Conservation (phyloP, 225 moss, liverwort and hornwort genomes). For the Thuidium tamariscinum region DNA sequence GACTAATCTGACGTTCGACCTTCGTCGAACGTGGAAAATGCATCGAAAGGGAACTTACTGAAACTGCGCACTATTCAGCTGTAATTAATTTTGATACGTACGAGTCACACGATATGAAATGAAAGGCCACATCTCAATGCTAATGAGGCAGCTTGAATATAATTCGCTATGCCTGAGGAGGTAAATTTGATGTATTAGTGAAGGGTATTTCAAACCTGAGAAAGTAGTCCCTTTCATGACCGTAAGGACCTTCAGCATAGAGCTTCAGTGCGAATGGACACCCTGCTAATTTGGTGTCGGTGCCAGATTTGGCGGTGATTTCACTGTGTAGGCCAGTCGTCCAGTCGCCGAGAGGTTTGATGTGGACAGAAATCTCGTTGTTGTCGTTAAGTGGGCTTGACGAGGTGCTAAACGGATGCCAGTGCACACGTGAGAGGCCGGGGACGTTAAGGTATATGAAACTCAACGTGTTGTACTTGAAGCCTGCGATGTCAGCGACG, state of each 20-base stretch:
- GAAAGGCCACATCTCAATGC: neutral
- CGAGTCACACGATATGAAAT: neutral
- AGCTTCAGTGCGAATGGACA: conserved; percentile 25
- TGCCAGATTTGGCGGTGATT: neutral
- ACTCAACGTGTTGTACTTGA: conserved; percentile 42
- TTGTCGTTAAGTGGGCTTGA: conserved; percentile 43
- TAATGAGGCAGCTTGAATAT: neutral
- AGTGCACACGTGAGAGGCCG: conserved; percentile 26
- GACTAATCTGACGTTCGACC: neutral
- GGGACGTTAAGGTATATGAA: conserved; percentile 52
- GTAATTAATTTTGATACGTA: neutral
- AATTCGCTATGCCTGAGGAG: neutral
- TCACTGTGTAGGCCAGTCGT: neutral
- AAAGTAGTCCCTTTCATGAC: conserved; percentile 38
- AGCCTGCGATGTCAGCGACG: conserved; percentile 13
- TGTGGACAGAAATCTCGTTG: conserved; percentile 23
- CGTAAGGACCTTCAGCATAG: conserved; percentile 37
- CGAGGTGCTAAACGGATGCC: conserved; percentile 80
- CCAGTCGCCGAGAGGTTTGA: conserved; percentile 71
- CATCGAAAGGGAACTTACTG: too few relatives aligned
- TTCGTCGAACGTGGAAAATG: neutral
- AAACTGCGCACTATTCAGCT: too few relatives aligned
- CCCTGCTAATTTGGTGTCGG: neutral
- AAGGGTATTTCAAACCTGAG: conserved; percentile 7
- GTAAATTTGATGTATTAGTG: too few relatives aligned